Evolutionary conservation across 495 filamentous ascomycete species (phyloP), one percentile per base, ranked within the genome.

Genomic region (Penicillium canescens): DNA sequence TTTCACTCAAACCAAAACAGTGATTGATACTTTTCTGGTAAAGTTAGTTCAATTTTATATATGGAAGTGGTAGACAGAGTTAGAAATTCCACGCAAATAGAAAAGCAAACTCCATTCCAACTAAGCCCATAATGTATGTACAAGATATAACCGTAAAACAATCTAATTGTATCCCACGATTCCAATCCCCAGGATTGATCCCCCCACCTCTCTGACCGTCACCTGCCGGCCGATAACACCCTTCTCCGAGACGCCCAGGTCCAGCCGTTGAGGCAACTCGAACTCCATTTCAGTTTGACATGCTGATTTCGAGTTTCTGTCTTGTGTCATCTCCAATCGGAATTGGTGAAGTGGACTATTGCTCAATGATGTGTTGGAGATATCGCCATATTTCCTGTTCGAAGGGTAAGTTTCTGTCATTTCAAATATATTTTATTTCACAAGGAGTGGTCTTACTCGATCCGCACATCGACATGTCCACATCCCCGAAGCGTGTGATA

Each of bases 191-290:
- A 76, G 55, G 6, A 60, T 46, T 10, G 42, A 31, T 11, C 70
- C 70, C 14, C 54, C 62, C 8, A 56, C 54, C 5, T 63, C 48
- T 38, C 46, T 53, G n/a, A 75, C 55, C 0, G 70, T 71, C 1
- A 75, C 65, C 46, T 71, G 65, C 24, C 73, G 53, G 11, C 73
- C 73, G 1, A 77, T 68, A 26, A 77, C 70, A 11, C 73, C 73
- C n/a, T 50, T 61, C 42, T 71, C 68, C 12, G 73, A 77, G 28
- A 75, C 65, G 6, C 69, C 78, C 70, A 87, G 69, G 66, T 81
- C 83, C 61, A 88, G 59, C 54, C 83, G 77, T 34, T 79, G 71
- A 4, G 86, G 81, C 18, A 85, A 66, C 54, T 75, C 65, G 3
- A 82, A 76, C 54, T 82, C 82, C 23, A 76, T 63, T 42, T 65